Evolutionary conservation across 2,329 filamentous ascomycete species (phyloP).

Genomic region (Cytospora paraplurivora): DNA sequence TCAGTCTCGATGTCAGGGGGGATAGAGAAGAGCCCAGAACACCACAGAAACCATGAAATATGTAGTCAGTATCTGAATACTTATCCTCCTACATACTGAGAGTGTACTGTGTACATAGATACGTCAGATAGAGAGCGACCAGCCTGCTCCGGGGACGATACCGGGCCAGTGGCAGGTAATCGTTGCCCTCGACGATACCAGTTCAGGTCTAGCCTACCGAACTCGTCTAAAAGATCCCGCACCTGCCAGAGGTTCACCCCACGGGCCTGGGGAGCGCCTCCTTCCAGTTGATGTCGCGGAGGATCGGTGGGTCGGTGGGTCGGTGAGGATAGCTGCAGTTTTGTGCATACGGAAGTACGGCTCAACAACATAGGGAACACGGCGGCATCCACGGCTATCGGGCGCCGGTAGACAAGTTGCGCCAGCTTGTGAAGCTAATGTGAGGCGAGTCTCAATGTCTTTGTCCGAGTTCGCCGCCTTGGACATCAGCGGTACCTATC

Average conservation of each 20-base stretch:
- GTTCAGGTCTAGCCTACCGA: slow-evolving; percentile 22
- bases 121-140: slow-evolving; percentile 22
- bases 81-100: slow-evolving; percentile 2
- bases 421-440: background rate
- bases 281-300: background rate
- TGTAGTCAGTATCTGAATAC: slow-evolving; percentile 4
- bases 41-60: slow-evolving; percentile 7
- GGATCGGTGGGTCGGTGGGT: background rate
- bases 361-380: background rate
- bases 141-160: slow-evolving; percentile 18
- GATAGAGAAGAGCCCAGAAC: background rate
- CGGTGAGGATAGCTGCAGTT: background rate
- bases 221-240: background rate
- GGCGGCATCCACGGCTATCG: background rate
- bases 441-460: background rate
- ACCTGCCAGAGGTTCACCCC: slow-evolving; percentile 18
- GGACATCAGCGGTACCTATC: too few species aligned
- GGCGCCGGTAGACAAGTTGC: background rate
- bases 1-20: background rate
- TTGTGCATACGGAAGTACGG: background rate
- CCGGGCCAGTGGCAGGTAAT: slow-evolving; percentile 14
- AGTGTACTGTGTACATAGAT: background rate
- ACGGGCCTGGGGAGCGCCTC: slow-evolving; percentile 16
- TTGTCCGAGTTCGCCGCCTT: slow-evolving; percentile 9
- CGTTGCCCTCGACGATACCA: slow-evolving; percentile 4